Base-by-base conservation (phyloP, 495 filamentous ascomycete species). In the Collariella sp. region DNA sequence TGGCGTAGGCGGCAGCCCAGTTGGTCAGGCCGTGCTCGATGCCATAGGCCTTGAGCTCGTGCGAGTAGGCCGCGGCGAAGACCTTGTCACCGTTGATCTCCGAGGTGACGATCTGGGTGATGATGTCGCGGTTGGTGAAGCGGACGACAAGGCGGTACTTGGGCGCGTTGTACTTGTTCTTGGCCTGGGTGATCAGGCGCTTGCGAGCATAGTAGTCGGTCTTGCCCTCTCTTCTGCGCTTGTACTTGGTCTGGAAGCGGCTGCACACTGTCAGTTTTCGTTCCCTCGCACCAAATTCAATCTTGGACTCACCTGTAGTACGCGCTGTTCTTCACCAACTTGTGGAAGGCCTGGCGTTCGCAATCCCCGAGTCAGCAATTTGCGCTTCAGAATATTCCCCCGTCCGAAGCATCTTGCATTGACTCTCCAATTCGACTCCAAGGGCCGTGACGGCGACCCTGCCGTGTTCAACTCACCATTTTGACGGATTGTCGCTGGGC, bases 141-240 rank as follows among this genome's bases (percentile, higher is more conserved):
- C 93, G 91, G 70, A 99, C 91, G 54, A 99, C 93, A 70, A 99
- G 87, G 70, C 93, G 87, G 84, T 99, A 96, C 82, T 99, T 99
- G 72, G 93, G 91, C 45, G 91, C 86, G 75, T 91, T 93, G 87
- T 96, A 98, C 83, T 97, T 97, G 88, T 97, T 97, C 89, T 97
- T 99, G 76, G 93, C 93, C 82, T 99, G 93, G 77, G 89, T 91
- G 83, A 95, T 94, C 76, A 99, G 81, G 68, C 93, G 87, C 85
- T 96, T 96, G 78, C 93, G 93, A 70, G 93, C 93, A 74, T 96
- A 97, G 88, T 99, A 99, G 72, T 99, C 93, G 77, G 93, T 99
- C 87, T 97, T 99, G 72, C 93, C 93, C 73, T 84, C 72, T 59
- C 93, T 85, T 72, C 93, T 85, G 73, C 93, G 89, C 78, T 88